These are phyloP conservation scores for Phytophthora agathidicida DNA, from an alignment of 352 stramenopile genomes.

Conservation along the genomic window DNA sequence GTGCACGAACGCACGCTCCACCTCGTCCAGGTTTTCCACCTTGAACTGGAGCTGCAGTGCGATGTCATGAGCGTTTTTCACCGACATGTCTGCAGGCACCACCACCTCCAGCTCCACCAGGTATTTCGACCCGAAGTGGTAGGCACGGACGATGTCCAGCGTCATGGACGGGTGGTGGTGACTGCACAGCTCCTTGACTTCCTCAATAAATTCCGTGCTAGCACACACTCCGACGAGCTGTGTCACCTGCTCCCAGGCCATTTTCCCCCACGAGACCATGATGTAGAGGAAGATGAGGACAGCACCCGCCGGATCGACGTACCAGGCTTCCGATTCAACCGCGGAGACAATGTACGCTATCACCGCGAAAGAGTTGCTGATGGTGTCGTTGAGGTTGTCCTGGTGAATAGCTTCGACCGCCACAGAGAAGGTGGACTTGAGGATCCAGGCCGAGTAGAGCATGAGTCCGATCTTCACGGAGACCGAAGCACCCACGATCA, in stretches of 20 bases:
- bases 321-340: constrained; percentile 72
- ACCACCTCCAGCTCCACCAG: constrained; percentile 95
- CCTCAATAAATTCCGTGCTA: constrained; percentile 90
- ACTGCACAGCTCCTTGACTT: constrained; percentile 83
- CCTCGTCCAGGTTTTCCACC: constrained; percentile 90
- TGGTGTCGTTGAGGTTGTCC: constrained; percentile 95
- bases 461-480: constrained; percentile 75
- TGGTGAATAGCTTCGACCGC: constrained; percentile 74
- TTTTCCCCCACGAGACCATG: constrained; percentile 91
- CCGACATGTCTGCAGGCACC: constrained; percentile 86
- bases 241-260: constrained; percentile 92
- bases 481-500: constrained; percentile 67
- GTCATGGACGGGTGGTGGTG: constrained; percentile 74
- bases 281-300: constrained; percentile 95
- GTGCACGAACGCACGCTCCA: constrained; percentile 95
- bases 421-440: constrained; percentile 54
- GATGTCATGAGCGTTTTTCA: constrained; percentile 94
- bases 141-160: constrained; percentile 92
- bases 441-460: constrained; percentile 65
- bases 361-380: constrained; percentile 93
- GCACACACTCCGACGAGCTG: constrained; percentile 75
- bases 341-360: constrained; percentile 67
- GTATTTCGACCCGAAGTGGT: constrained; percentile 96
- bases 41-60: constrained; percentile 95
- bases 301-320: constrained; percentile 90